Evolutionary conservation across 768 basidiomycete genomes (phyloP).

Genomic region (Gloeopeniophorella convolvens): DNA sequence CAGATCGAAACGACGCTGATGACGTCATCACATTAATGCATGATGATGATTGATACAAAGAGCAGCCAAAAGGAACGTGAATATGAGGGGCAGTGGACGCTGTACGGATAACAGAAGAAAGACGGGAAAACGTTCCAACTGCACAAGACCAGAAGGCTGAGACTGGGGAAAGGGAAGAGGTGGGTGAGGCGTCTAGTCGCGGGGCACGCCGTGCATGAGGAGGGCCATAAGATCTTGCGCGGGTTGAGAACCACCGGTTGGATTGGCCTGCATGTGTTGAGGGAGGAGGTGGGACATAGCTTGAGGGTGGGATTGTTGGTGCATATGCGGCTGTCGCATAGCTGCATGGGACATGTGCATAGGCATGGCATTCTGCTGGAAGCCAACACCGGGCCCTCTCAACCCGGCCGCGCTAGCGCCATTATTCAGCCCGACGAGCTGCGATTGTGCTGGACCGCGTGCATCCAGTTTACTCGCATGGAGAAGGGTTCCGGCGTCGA

Average conservation of each 20-base stretch:
- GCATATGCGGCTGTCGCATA: slow-evolving; percentile 40
- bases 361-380: slow-evolving; percentile 39
- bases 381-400: slow-evolving; percentile 44
- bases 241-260: slow-evolving; percentile 45
- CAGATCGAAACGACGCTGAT: slow-evolving; percentile 5
- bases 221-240: slow-evolving; percentile 78
- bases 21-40: slow-evolving; percentile 14
- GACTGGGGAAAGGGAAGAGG: background rate
- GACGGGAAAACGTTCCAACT: background rate
- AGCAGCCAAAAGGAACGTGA: background rate
- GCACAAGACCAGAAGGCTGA: background rate
- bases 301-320: slow-evolving; percentile 55
- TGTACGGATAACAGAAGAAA: slow-evolving; percentile 6
- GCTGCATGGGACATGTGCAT: slow-evolving; percentile 36
- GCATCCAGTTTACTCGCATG: slow-evolving; percentile 51
- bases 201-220: slow-evolving; percentile 63
- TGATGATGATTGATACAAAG: slow-evolving; percentile 11
- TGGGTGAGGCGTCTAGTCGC: slow-evolving; percentile 58
- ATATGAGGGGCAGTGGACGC: slow-evolving; percentile 10
- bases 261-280: slow-evolving; percentile 52
- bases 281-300: slow-evolving; percentile 44
- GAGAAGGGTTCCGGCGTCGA: slow-evolving; percentile 43
- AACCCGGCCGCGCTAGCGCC: slow-evolving; percentile 41
- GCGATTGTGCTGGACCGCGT: slow-evolving; percentile 42
- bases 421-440: slow-evolving; percentile 39